Evolutionary conservation across 1,284 basidiomycete species (phyloP).

Genomic region (Boletus semigastroideus): DNA sequence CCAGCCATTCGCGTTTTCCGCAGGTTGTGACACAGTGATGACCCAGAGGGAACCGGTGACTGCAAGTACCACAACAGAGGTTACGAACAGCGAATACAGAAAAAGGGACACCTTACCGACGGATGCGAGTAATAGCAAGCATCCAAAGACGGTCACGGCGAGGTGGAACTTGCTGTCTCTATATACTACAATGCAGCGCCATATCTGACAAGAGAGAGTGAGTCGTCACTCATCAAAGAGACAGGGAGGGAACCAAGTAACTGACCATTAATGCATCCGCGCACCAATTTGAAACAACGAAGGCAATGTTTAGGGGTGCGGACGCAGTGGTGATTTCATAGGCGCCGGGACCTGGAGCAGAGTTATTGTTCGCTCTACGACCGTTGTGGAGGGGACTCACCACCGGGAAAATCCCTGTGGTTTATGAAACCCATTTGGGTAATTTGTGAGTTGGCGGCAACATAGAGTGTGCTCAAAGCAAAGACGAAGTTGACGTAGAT

Average conservation of each 20-base stretch:
- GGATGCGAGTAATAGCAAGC: constrained; percentile 24
- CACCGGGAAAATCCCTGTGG: constrained; percentile 37
- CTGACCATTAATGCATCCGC: constrained; percentile 36
- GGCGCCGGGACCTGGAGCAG: constrained; percentile 21
- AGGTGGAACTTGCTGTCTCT: constrained; percentile 29
- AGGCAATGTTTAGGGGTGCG: constrained; percentile 27
- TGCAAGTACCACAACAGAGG: not conserved
- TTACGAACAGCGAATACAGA: not conserved
- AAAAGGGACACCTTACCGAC: constrained; percentile 18
- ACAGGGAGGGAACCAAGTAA: not conserved
- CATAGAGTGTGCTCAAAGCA: constrained; percentile 32
- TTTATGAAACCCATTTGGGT: constrained; percentile 36
- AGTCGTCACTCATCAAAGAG: not conserved
- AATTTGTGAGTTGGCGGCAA: constrained; percentile 25
- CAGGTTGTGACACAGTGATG: constrained; percentile 24
- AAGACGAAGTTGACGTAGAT: constrained; percentile 34
- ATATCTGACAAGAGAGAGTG: constrained; percentile 27
- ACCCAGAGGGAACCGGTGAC: constrained; percentile 33
- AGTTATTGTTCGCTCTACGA: not conserved
- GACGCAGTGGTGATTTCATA: constrained; percentile 27
- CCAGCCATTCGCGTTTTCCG: constrained; percentile 18
- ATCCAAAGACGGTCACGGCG: constrained; percentile 19
- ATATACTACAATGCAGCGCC: constrained; percentile 36
- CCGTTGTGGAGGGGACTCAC: constrained; percentile 14
- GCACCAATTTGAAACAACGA: constrained; percentile 33